These are phyloP conservation scores for Pyrus betulifolia DNA, from an alignment of 306 rosid species.

Conservation along the genomic window DNA sequence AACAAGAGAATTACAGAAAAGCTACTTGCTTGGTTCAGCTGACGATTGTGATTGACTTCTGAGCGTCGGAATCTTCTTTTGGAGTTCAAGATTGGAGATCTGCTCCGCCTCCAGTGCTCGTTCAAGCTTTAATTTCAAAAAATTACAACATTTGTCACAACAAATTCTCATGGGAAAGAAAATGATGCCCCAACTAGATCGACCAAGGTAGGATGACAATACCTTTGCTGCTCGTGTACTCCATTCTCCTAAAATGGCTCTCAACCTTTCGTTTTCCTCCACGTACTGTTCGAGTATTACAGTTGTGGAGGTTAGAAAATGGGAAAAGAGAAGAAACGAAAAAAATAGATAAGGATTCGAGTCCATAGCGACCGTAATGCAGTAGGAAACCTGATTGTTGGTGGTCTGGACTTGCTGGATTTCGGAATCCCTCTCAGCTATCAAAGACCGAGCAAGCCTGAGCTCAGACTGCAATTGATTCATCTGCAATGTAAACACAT, in stretches of 20 bases:
- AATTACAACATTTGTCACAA: not conserved
- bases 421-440: constrained; percentile 88
- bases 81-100: constrained; percentile 47
- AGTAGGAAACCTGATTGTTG: constrained; percentile 63
- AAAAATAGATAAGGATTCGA: not conserved
- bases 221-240: constrained; percentile 98
- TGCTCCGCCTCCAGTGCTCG: constrained; percentile 48
- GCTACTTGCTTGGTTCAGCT: constrained; percentile 24
- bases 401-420: constrained; percentile 71
- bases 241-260: constrained; percentile 98
- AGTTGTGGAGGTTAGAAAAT: not conserved
- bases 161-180: not conserved
- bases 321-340: not conserved
- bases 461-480: constrained; percentile 86
- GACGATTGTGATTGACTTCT: constrained; percentile 25
- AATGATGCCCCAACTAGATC: not conserved
- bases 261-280: constrained; percentile 91
- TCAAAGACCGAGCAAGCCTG: constrained; percentile 88
- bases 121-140: constrained; percentile 36
- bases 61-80: constrained; percentile 35
- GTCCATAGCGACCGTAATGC: not conserved
- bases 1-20: not conserved
- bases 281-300: constrained; percentile 50
- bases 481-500: constrained; percentile 44
- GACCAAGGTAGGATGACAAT: constrained; percentile 5